Conservation (phyloP, 208 protist genomes). For the Trypanosoma rangeli region DNA sequence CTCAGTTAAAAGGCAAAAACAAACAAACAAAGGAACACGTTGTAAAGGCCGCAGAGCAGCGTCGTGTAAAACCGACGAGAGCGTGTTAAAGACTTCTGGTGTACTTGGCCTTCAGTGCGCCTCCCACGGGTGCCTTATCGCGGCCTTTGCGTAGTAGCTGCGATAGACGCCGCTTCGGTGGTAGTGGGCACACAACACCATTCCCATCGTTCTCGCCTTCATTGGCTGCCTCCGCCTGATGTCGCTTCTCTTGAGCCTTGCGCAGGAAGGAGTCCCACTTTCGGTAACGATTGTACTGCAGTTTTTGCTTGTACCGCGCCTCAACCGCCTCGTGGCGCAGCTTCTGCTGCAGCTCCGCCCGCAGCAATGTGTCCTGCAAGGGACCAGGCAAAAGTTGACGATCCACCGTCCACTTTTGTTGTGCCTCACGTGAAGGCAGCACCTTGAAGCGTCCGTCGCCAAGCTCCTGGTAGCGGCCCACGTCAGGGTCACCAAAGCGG, state of each 20-base stretch:
- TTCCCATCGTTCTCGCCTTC: slow-evolving; percentile 22
- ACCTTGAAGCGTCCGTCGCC: slow-evolving; percentile 80
- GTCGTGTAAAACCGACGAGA: not conserved
- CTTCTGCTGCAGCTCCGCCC: slow-evolving; percentile 59
- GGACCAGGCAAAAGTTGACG: slow-evolving; percentile 63
- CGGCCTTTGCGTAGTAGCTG: slow-evolving; percentile 67
- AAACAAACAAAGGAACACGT: slow-evolving; percentile 20
- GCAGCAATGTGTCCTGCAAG: slow-evolving; percentile 64
- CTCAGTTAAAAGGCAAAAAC: slow-evolving; percentile 4
- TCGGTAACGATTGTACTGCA: slow-evolving; percentile 61
- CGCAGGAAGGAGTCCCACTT: slow-evolving; percentile 80
- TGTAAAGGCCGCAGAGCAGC: not conserved
- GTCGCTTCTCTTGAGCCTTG: slow-evolving; percentile 58
- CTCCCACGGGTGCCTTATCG: slow-evolving; percentile 57
- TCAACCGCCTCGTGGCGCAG: slow-evolving; percentile 59
- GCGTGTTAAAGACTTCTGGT: slow-evolving; percentile 43
- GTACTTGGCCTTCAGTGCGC: slow-evolving; percentile 51
- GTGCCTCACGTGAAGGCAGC: slow-evolving; percentile 59
- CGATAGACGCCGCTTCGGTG: slow-evolving; percentile 52
- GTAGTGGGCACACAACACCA: slow-evolving; percentile 45
- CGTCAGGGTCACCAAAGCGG: slow-evolving; percentile 69
- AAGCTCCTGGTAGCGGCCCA: slow-evolving; percentile 78
- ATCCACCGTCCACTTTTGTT: slow-evolving; percentile 70
- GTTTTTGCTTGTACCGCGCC: slow-evolving; percentile 57
- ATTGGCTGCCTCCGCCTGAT: slow-evolving; percentile 6